Percentiles rank a stretch among this genome's conserved stretches.
These are phyloP conservation scores for Verticillium isaacii DNA, from an alignment of 2,329 filamentous ascomycete species.

Conservation along the genomic window DNA sequence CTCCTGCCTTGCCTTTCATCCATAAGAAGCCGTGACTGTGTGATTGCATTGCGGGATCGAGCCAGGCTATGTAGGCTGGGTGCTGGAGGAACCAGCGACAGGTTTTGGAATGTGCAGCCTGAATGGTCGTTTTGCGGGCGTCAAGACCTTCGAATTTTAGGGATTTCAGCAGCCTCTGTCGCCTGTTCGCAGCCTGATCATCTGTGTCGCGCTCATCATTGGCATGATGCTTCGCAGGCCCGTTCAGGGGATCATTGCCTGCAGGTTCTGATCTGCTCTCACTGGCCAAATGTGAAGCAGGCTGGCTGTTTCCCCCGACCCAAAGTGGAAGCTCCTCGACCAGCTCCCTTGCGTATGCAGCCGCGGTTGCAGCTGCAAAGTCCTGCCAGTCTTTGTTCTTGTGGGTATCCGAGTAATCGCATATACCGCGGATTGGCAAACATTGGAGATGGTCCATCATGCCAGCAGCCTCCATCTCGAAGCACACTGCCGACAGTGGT, in stretches of 20 bases:
- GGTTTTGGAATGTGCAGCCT: conserved; percentile 9
- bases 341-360: conserved; percentile 16
- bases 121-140: conserved; percentile 8
- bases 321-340: neutral
- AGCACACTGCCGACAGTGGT: conserved; percentile 3
- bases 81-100: conserved; percentile 14
- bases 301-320: accelerated
- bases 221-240: too few species aligned
- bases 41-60: neutral
- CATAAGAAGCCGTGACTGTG: neutral
- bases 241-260: neutral
- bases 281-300: accelerated
- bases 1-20: conserved; percentile 3
- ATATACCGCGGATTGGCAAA: conserved; percentile 28
- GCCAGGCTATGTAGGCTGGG: conserved; percentile 9
- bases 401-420: conserved; percentile 31
- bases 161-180: conserved; percentile 6
- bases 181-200: neutral
- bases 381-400: conserved; percentile 29
- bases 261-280: neutral
- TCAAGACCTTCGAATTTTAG: conserved; percentile 12
- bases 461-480: conserved; percentile 22
- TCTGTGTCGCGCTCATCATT: too few species aligned
- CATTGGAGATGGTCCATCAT: conserved; percentile 17
- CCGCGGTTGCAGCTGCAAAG: conserved; percentile 26